Conservation (phyloP, 768 basidiomycete species). For the Trametes gibbosa region DNA sequence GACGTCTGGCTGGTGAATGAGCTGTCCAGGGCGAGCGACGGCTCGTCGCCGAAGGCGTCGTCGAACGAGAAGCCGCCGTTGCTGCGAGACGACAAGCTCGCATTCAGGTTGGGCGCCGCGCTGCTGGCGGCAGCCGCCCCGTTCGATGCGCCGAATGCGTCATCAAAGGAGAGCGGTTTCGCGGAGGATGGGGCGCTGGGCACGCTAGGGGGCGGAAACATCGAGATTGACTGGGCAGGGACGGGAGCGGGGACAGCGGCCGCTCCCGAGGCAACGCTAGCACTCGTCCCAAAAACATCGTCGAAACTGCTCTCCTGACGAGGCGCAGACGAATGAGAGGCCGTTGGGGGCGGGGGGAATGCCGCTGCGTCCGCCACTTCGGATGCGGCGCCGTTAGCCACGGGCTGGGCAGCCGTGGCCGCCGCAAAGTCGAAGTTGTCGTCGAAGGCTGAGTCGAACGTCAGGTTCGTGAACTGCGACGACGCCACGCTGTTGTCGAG, state of each 20-base stretch:
- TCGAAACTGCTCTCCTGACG: conserved; percentile 33
- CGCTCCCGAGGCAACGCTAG: neutral
- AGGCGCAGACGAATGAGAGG: conserved; percentile 13
- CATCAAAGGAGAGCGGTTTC: conserved; percentile 41
- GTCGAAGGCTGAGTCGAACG: conserved; percentile 66
- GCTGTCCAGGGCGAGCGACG: conserved; percentile 39
- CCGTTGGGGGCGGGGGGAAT: conserved; percentile 10
- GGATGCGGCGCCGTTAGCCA: conserved; percentile 29
- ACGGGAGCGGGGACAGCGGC: conserved; percentile 11
- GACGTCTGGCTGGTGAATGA: conserved; percentile 33
- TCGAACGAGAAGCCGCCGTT: conserved; percentile 42
- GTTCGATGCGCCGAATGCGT: conserved; percentile 40
- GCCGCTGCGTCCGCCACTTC: conserved; percentile 12
- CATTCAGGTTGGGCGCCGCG: neutral
- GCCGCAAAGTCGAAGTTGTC: conserved; percentile 66
- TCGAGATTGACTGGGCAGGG: conserved; percentile 8
- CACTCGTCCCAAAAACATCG: conserved; percentile 29
- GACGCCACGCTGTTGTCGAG: conserved; percentile 35
- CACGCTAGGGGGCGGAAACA: conserved; percentile 8
- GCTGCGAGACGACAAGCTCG: conserved; percentile 13
- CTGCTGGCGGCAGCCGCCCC: conserved; percentile 23
- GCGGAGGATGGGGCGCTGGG: neutral
- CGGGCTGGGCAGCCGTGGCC: conserved; percentile 30
- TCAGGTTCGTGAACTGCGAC: conserved; percentile 39
- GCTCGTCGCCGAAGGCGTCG: conserved; percentile 53